Evolutionary conservation across 1,284 basidiomycete species (phyloP), one percentile per base, ranked within the genome.

Genomic region (Cutaneotrichosporon mucoides): DNA sequence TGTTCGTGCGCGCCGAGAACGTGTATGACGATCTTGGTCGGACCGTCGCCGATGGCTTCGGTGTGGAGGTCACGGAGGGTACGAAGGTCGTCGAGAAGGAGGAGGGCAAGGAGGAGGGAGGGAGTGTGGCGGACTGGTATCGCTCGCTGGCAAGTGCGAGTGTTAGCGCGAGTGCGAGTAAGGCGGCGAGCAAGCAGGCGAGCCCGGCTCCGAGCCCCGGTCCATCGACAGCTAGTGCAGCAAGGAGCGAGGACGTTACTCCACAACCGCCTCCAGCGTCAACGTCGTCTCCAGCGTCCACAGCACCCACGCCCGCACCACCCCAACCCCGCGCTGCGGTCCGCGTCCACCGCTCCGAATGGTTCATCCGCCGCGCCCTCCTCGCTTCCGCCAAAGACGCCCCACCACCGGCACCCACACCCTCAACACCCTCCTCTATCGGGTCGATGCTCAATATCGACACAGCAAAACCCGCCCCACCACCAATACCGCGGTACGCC

Each of bases 341-440:
- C 33, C 67, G 68, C 10, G 62, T 76, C 11, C 62, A 68, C 49
- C 57, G 58, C 2, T 66, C 60, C 33, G 73, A 77, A 56, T 77
- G 75, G 75, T 77, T 75, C 65, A 76, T 77, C 60, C 73, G 74
- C 4, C 71, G 73, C 49, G 72, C 73, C 2, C 68, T 76, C 12
- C 47, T 66, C 15, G 55, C 61, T 4, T 48, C 53, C 8, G 50
- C 57, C n/a, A 61, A 55, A 36, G 41, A 50, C 36, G 40, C 62
- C 6, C 3, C 58, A 40, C 34, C 49, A 24, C 2, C 53, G 3
- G 34, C 63, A 6, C 6, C 49, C 7, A 6, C 56, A 6, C 51
- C 64, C 15, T 13, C 60, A 10, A 38, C 41, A 33, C 58, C 65
- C 24, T 24, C 24, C 5, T 67, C 66, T 1, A 76, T 76, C 47